These are phyloP conservation scores for Chimonanthus praecox DNA, from an alignment of 164 flowering plant genomes.

Conservation along the genomic window DNA sequence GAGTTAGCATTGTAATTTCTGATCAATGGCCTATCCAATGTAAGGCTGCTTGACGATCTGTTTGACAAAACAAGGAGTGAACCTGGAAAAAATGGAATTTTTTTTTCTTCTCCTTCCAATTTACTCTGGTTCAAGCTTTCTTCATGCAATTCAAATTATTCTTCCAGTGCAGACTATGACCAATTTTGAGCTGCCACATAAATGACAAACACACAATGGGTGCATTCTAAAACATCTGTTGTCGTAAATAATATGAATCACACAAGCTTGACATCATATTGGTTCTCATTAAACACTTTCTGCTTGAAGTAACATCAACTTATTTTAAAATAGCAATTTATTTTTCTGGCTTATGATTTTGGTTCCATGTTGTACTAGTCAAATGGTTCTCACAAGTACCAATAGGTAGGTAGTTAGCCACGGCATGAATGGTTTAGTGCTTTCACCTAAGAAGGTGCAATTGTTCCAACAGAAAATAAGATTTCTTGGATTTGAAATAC, in stretches of 20 bases:
- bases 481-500: too few species aligned
- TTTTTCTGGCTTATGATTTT: background rate
- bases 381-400: background rate
- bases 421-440: conserved; percentile 56
- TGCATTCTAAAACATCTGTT: conserved; percentile 88
- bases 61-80: too few species aligned
- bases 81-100: too few species aligned
- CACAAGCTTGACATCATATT: conserved; percentile 37
- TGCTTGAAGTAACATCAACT: background rate
- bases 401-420: too few species aligned
- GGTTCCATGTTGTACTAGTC: background rate
- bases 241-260: conserved; percentile 87
- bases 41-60: background rate
- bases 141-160: too few species aligned
- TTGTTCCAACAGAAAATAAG: too few species aligned
- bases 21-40: background rate
- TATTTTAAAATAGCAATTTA: background rate
- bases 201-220: conserved; percentile 81
- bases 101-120: background rate
- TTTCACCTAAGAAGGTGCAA: too few species aligned
- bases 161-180: conserved; percentile 72
- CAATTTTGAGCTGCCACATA: conserved; percentile 95
- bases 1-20: background rate
- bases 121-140: too few species aligned
- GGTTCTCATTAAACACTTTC: background rate